Evolutionary conservation across 495 filamentous ascomycete species (phyloP).

Genomic region (Penicillium verhagenii): DNA sequence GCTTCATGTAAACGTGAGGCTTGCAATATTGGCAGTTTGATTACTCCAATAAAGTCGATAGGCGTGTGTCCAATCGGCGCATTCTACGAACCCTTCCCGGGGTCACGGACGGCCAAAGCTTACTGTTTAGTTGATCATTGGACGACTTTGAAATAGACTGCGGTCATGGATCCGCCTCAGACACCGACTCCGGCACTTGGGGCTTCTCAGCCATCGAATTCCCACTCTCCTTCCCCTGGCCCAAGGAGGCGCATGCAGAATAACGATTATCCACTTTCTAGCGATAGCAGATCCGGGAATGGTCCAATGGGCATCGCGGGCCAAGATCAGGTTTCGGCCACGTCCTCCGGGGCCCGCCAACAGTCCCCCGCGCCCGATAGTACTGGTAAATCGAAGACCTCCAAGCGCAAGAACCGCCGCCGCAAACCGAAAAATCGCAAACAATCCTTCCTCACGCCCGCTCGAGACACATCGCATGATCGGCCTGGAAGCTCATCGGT

Average conservation of each 20-base stretch:
- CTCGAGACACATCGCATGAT: slow-evolving; percentile 28
- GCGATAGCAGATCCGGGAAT: slow-evolving; percentile 21
- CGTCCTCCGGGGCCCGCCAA: slow-evolving; percentile 23
- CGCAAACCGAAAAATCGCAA: slow-evolving; percentile 43
- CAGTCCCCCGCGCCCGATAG: slow-evolving; percentile 26
- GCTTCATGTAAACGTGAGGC: neutral
- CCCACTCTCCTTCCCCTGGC: slow-evolving; percentile 16
- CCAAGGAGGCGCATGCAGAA: slow-evolving; percentile 11
- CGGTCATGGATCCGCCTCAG: slow-evolving; percentile 20
- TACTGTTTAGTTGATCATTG: neutral
- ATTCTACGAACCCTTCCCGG: neutral
- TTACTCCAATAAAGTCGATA: neutral
- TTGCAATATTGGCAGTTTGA: neutral
- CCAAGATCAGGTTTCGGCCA: slow-evolving; percentile 13
- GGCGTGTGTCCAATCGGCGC: neutral
- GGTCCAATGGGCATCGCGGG: slow-evolving; percentile 22
- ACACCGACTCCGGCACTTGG: slow-evolving; percentile 13
- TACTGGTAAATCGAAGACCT: slow-evolving; percentile 26
- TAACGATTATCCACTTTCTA: slow-evolving; percentile 22
- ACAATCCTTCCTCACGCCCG: slow-evolving; percentile 35
- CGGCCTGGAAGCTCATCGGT: slow-evolving; percentile 15
- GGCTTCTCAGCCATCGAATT: slow-evolving; percentile 5
- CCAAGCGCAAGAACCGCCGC: slow-evolving; percentile 41
- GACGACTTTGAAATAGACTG: neutral
- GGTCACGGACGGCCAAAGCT: neutral